Evolutionary conservation across 2,329 filamentous ascomycete genomes (phyloP), one percentile per base, ranked within the genome.

Genomic region (Achaetomium macrosporum): DNA sequence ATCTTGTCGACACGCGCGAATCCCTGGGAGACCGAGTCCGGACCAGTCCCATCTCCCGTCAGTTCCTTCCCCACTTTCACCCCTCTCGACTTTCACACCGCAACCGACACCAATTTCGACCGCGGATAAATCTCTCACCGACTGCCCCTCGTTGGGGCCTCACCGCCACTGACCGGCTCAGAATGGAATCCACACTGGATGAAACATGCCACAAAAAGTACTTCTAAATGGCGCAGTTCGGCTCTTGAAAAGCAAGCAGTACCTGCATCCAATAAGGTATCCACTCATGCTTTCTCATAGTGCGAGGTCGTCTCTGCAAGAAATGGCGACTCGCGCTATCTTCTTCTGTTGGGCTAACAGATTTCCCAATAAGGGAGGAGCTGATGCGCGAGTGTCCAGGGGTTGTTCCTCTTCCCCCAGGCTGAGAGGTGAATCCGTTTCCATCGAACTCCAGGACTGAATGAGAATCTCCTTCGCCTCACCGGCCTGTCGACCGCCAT

Each of bases 71-170:
- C 16, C 49, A 19, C 20, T 30, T 19, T 25, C 33, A 20, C 12
- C 44, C 20, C 35, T 16, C n/a, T 41, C 15, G 19, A 12, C 29
- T 42, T 46, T 36, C 42, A 42, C 36, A 41, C 37, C 36, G 33
- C 33, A 35, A 35, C 33, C 33, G 33, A 35, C 5, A 11, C 10
- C 33, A 11, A 12, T 42, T 19, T 20, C 16, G 19, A 7, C 33
- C 12, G 42, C 42, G 39, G 39, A 36, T 41, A 43, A 54, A 54
- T 54, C 52, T 54, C 52, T 53, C 50, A 47, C 47, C 51, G 47
- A 45, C 43, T n/a, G 20, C 39, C 29, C 31, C 12, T 11, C 30
- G 20, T 16, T n/a, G n/a, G 2, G 13, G 7, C 46, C n/a, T 52
- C 50, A 56, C 46, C 46, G 50, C 54, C 50, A 56, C 42, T 47